Evolutionary conservation across 1,284 basidiomycete species (phyloP).

Genomic region (Marasmius tenuissimus): DNA sequence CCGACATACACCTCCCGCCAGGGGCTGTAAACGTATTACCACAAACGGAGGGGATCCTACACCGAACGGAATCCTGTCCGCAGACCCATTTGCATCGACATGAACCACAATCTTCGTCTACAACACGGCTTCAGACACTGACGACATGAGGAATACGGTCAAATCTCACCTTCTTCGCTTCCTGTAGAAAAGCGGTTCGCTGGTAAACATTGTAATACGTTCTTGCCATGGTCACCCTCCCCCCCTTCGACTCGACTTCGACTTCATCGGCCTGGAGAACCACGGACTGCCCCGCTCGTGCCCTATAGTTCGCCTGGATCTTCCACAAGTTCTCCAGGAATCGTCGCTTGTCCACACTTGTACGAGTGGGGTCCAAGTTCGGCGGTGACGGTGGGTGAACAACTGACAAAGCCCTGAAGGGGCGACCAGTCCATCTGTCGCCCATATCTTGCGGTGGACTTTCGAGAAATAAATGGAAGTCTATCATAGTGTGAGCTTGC

Average conservation of each 20-base stretch:
- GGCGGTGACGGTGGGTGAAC: constrained; percentile 68
- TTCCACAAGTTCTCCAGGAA: constrained; percentile 87
- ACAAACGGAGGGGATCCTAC: constrained; percentile 69
- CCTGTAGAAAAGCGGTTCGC: constrained; percentile 70
- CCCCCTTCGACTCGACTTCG: constrained; percentile 66
- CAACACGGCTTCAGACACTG: constrained; percentile 10
- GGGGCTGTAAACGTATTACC: constrained; percentile 73
- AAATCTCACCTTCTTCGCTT: constrained; percentile 67
- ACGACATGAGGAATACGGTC: background rate
- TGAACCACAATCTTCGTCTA: constrained; percentile 89
- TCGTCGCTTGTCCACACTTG: constrained; percentile 70
- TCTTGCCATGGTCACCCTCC: constrained; percentile 64
- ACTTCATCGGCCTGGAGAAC: constrained; percentile 68
- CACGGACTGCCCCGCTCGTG: constrained; percentile 67
- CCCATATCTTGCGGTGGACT: constrained; percentile 76
- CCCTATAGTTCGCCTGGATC: constrained; percentile 77
- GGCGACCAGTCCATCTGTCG: constrained; percentile 81
- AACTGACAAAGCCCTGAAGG: constrained; percentile 75
- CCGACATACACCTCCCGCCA: constrained; percentile 79
- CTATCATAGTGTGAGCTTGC: constrained; percentile 35
- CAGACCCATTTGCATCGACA: constrained; percentile 71
- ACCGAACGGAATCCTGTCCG: constrained; percentile 76
- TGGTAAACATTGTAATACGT: constrained; percentile 88
- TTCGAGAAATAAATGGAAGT: constrained; percentile 85
- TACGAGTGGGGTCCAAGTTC: constrained; percentile 62